Conservation (phyloP, 345 rosid species). For the Eucalyptus tenuipes region DNA sequence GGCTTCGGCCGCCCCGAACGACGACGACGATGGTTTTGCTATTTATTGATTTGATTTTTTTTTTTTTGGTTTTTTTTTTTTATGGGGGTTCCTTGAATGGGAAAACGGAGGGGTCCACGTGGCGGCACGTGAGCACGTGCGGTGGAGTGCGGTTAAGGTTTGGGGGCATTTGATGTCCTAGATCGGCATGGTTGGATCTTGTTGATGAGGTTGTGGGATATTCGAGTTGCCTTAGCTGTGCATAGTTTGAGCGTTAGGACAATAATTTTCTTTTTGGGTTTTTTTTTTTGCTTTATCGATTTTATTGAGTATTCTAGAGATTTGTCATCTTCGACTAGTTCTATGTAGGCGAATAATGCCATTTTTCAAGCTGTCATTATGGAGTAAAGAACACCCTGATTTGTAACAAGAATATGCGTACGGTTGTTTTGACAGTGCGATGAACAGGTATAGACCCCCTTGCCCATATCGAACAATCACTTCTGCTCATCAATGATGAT, state of each 20-base stretch:
- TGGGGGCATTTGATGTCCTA: not conserved
- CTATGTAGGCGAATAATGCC: not conserved
- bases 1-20: not conserved
- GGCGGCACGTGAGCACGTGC: conserved; percentile 12
- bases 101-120: not conserved
- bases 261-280: not conserved
- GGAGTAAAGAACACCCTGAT: not conserved
- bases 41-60: not conserved
- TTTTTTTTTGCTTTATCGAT: no score
- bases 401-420: not conserved
- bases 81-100: not conserved
- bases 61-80: not conserved
- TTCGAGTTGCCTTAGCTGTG: not conserved
- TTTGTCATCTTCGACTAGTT: not conserved
- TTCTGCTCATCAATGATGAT: not conserved
- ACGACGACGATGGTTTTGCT: not conserved
- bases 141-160: not conserved
- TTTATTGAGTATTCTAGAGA: not conserved
- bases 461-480: accelerated
- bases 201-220: not conserved
- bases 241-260: not conserved
- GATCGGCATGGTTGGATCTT: not conserved
- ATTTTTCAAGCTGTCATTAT: not conserved
- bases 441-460: accelerated
- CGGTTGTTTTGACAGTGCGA: accelerated